Conservation (phyloP, 1,139 yeast genomes). For the Nakaseomyces uthaithaninus region DNA sequence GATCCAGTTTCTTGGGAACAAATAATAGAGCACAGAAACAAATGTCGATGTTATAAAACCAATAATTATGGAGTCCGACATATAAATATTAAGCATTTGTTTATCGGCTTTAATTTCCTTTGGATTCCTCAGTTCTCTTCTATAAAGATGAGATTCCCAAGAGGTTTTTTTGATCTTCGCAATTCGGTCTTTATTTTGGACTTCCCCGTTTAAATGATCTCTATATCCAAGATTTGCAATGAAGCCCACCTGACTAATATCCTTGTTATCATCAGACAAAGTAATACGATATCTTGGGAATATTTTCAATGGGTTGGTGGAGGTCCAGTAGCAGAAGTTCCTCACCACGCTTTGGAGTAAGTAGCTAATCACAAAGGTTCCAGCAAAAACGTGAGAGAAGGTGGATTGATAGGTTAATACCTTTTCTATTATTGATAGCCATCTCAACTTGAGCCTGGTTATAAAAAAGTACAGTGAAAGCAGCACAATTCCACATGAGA, state of each 20-base stretch:
- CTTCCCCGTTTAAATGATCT: slow-evolving; percentile 13
- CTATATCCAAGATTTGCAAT: slow-evolving; percentile 17
- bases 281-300: slow-evolving; percentile 21
- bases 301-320: slow-evolving; percentile 12
- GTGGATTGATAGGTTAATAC: slow-evolving; percentile 13
- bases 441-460: slow-evolving; percentile 12
- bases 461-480: slow-evolving; percentile 16
- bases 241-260: slow-evolving; percentile 13
- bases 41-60: slow-evolving; percentile 11
- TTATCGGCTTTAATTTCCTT: slow-evolving; percentile 42
- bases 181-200: slow-evolving; percentile 12
- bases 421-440: slow-evolving; percentile 12
- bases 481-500: slow-evolving; percentile 15
- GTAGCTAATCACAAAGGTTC: slow-evolving; percentile 14
- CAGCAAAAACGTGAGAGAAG: slow-evolving; percentile 13
- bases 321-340: slow-evolving; percentile 11
- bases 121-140: slow-evolving; percentile 35
- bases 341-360: slow-evolving; percentile 13
- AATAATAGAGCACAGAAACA: slow-evolving; percentile 8
- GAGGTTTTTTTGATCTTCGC: slow-evolving; percentile 14
- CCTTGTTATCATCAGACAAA: slow-evolving; percentile 20
- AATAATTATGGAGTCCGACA: slow-evolving; percentile 15
- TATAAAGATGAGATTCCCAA: slow-evolving; percentile 11
- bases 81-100: slow-evolving; percentile 35
- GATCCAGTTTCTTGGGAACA: slow-evolving; percentile 18